Base-by-base conservation (phyloP, 805 yeast species). In the Ogataea methanolica region DNA sequence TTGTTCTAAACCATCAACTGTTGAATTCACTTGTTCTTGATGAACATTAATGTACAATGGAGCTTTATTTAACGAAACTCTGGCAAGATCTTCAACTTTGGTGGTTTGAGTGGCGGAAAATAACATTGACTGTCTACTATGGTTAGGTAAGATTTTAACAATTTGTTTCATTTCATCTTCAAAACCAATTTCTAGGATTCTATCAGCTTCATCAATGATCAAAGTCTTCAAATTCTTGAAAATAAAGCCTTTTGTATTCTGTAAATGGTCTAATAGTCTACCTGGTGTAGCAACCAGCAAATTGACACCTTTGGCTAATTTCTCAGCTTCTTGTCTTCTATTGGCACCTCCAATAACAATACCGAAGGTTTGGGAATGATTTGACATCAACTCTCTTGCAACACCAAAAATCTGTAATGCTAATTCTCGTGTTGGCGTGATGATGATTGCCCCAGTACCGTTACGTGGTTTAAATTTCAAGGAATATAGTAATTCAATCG, bases 81-180 rank as follows among this genome's bases (percentile, higher is more conserved):
- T 81, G 15, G 99, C 99, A 62, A 94, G 76, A 72, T 94, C 99
- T 68, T 94, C 98, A 54, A 94, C 99, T 71, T 95, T 94, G 37
- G 98, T 94, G 31, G 99, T 94, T 69, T 94, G 99, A 1, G 99
- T 94, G 42, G 99, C 99, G n/a, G 98, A 92, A 65, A 94, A 94
- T 54, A 94, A 73, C 98, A 94, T 92, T 37, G 96, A 78, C 69
- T 94, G 99, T 70, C 99, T 85, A 55, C 85, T 91, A 56, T 89
- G 92, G 51, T 81, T 85, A 40, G 99, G 99, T 61, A 94, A 74
- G 53, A 95, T 88, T 69, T 85, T 88, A 62, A 94, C 88, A 63
- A 94, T 94, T 70, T 94, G 98, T 67, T 79, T 86, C 98, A 94
- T 94, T 73, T 94, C 99, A 58, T 95, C 98, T 73, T 94, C 99